These are phyloP conservation scores for Tetrapisispora iriomotensis DNA, from an alignment of 805 yeast genomes.

Conservation along the genomic window DNA sequence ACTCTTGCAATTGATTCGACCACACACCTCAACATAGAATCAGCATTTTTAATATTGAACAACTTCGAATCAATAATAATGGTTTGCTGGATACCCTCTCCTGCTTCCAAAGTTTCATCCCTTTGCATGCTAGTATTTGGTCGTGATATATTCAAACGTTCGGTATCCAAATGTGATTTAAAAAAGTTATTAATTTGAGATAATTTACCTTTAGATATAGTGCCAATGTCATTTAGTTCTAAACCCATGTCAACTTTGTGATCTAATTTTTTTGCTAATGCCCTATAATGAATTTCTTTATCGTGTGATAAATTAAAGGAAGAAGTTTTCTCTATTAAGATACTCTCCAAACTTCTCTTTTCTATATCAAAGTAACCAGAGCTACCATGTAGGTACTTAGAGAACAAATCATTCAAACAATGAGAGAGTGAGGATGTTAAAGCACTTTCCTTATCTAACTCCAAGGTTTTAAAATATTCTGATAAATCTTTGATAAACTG, in stretches of 20 bases:
- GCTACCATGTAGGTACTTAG: conserved; percentile 54
- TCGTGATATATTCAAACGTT: conserved; percentile 29
- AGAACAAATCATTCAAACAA: conserved; percentile 61
- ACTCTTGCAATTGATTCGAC: conserved; percentile 73
- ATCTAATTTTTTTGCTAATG: conserved; percentile 23
- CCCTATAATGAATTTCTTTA: conserved; percentile 21
- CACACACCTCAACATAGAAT: conserved; percentile 53
- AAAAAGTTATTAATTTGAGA: conserved; percentile 49
- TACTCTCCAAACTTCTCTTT: conserved; percentile 49
- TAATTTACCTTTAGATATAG: conserved; percentile 28
- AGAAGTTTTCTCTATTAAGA: conserved; percentile 26
- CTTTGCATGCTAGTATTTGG: conserved; percentile 3
- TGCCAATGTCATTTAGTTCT: conserved; percentile 3
- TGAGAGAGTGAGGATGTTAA: conserved; percentile 53
- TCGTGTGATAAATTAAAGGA: conserved; percentile 27
- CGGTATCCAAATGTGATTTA: conserved; percentile 40
- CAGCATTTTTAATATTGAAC: conserved; percentile 40
- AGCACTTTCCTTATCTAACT: conserved; percentile 34
- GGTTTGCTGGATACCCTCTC: background rate
- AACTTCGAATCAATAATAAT: conserved; percentile 7
- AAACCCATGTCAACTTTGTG: conserved; percentile 11
- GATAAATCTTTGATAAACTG: conserved; percentile 57
- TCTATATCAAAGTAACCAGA: conserved; percentile 59
- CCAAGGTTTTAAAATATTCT: conserved; percentile 44
- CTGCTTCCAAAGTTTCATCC: background rate